Conservation (phyloP, 441 rosid species). For the Populus hybrid region DNA sequence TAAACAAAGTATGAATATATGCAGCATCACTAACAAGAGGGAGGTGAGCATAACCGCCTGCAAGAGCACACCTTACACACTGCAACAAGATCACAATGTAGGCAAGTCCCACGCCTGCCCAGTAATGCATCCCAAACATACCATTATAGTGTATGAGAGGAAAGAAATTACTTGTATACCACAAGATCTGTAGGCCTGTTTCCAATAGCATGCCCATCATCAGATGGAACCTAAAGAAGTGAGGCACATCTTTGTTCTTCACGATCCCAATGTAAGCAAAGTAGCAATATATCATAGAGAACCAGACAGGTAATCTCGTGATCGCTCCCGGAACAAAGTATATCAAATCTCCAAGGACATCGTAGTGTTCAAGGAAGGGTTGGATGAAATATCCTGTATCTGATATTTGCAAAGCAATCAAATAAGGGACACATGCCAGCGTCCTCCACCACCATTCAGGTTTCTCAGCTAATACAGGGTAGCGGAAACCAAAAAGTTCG, state of each 20-base stretch:
- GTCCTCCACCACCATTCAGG: constrained; percentile 92
- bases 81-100: constrained; percentile 49
- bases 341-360: constrained; percentile 42
- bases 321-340: constrained; percentile 70
- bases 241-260: constrained; percentile 64
- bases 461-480: constrained; percentile 45
- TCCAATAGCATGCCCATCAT: constrained; percentile 86
- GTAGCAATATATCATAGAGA: constrained; percentile 61
- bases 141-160: constrained; percentile 70
- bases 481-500: constrained; percentile 41
- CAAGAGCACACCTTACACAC: constrained; percentile 62
- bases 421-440: constrained; percentile 58
- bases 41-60: constrained; percentile 53
- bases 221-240: constrained; percentile 70
- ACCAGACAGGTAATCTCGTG: constrained; percentile 60
- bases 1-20: constrained; percentile 54
- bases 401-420: constrained; percentile 68
- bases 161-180: constrained; percentile 60
- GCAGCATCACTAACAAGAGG: constrained; percentile 67
- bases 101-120: constrained; percentile 56
- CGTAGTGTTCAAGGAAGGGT: constrained; percentile 53
- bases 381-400: constrained; percentile 62
- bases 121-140: constrained; percentile 51
- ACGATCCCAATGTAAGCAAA: constrained; percentile 48
- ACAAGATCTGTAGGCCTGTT: constrained; percentile 56